phyloP scores from a whole-genome alignment of 306 rosid species.

The Nissolia schottii region DNA sequence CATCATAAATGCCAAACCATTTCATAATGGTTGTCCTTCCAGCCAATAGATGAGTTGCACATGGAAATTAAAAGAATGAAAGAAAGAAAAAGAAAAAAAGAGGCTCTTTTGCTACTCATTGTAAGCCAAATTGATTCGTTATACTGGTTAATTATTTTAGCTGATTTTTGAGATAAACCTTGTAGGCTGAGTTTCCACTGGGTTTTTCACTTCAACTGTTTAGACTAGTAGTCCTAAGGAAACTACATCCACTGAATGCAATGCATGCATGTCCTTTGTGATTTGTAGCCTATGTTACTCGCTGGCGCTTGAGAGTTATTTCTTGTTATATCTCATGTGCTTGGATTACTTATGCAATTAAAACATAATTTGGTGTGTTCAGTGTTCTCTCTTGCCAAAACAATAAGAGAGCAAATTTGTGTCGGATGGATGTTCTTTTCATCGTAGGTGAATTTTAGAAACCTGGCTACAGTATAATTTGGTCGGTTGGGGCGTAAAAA shows the following conservation, averaged over 20 bases:
- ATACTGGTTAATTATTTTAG: not conserved
- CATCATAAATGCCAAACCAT: not conserved
- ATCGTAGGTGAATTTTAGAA: too few relatives aligned
- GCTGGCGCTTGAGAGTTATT: not conserved
- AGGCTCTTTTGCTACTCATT: not conserved
- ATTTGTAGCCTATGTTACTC: not conserved
- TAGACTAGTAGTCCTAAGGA: not conserved
- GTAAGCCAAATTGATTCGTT: not conserved
- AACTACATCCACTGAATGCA: not conserved
- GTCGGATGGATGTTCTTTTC: not conserved
- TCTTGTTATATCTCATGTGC: not conserved
- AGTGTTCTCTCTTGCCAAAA: not conserved
- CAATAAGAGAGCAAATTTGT: not conserved
- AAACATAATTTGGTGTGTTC: not conserved
- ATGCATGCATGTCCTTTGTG: not conserved
- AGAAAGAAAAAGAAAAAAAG: too few relatives aligned
- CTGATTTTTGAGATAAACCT: constrained; percentile 8
- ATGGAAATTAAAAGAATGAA: not conserved
- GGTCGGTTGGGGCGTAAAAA: too few relatives aligned
- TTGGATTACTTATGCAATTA: not conserved
- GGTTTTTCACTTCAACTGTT: not conserved
- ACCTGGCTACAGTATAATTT: too few relatives aligned
- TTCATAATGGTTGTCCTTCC: constrained; percentile 5
- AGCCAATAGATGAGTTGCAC: not conserved
- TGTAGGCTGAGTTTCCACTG: not conserved